Base-by-base conservation (phyloP, 352 stramenopile genomes). In the Phytophthora ohioensis region DNA sequence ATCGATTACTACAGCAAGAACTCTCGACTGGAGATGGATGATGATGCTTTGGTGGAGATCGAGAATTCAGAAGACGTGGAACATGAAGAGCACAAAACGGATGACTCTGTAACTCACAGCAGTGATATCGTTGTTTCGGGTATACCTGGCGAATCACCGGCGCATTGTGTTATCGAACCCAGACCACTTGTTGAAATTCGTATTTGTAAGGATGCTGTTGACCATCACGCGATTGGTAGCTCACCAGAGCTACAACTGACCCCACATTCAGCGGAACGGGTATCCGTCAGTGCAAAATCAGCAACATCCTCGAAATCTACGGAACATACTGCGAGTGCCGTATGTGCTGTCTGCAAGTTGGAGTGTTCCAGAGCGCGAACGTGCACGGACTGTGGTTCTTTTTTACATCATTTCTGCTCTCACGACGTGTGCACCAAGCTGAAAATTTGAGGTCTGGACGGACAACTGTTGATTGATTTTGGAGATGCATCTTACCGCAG, bases 391-490 rank as follows among this genome's bases (percentile, higher is more conserved):
- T 59, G 36, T 17, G 52, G 27, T 38, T n/a, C 52, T 21, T 59
- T 48, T 30, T 21, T 59, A 10, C 52, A 59, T 48, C 52, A 47
- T 12, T 59, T 59, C 17, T 59, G 52, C 27, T 59, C 52, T 39
- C 52, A 59, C 17, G 52, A 59, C 36, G 35, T 59, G 21, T 59
- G 36, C 11, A 7, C 38, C 11, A 17, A n/a, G 11, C 36, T 59
- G 8, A 17, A 38, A 17, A 12, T 59, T 1, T 15, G 17, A 17
- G 52, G 30, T 17, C 13, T 17, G 36, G 30, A 9, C 7, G 36
- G 52, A 36, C 36, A 59, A 17, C 52, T 6, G 21, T 35, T 59
- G 6, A 6, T 38, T 3, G 52, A 49, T 48, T 59, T 59, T 49
- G 52, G 36, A 43, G 38, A 43, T 13, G 38, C 38, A n/a, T 17